Percentiles rank a stretch among this genome's conserved stretches.
Evolutionary conservation across 1,139 yeast genomes (phyloP).

Genomic region (Pichia sp.): DNA sequence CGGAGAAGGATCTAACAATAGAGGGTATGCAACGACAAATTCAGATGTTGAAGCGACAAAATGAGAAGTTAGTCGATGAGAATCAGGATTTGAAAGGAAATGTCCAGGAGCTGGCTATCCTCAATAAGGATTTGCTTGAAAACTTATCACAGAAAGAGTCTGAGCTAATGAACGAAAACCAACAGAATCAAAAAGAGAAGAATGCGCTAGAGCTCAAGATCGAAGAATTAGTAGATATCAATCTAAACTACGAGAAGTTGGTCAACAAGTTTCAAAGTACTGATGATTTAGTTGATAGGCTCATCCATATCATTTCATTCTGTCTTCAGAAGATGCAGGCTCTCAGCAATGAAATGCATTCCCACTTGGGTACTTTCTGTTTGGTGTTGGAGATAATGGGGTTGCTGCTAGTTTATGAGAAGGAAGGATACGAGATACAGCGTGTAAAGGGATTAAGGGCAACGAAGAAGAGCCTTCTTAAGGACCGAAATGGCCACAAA

Average conservation of each 20-base stretch:
- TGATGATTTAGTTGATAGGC: constrained; percentile 16
- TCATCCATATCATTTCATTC: constrained; percentile 17
- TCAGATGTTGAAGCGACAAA: constrained; percentile 26
- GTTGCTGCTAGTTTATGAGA: constrained; percentile 42
- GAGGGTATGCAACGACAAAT: constrained; percentile 21
- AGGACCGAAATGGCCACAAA: background rate
- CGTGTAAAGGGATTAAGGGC: constrained; percentile 67
- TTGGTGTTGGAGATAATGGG: constrained; percentile 75
- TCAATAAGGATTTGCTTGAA: constrained; percentile 58
- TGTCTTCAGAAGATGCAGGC: constrained; percentile 27
- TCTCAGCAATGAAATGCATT: constrained; percentile 30
- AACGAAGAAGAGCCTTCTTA: constrained; percentile 23
- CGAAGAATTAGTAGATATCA: constrained; percentile 49
- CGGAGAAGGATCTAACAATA: constrained; percentile 23
- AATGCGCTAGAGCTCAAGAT: constrained; percentile 34
- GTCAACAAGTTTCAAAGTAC: constrained; percentile 26
- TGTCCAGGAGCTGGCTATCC: constrained; percentile 24
- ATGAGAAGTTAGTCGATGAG: constrained; percentile 23
- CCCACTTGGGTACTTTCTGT: constrained; percentile 41
- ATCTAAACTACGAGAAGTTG: constrained; percentile 27
- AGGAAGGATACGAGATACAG: constrained; percentile 38
- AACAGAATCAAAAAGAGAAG: constrained; percentile 42
- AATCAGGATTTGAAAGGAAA: constrained; percentile 24
- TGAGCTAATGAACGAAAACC: constrained; percentile 51
- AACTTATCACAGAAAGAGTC: constrained; percentile 59